Conservation (phyloP, 108 stramenopile species). For the Aureococcus anophagefferens region DNA sequence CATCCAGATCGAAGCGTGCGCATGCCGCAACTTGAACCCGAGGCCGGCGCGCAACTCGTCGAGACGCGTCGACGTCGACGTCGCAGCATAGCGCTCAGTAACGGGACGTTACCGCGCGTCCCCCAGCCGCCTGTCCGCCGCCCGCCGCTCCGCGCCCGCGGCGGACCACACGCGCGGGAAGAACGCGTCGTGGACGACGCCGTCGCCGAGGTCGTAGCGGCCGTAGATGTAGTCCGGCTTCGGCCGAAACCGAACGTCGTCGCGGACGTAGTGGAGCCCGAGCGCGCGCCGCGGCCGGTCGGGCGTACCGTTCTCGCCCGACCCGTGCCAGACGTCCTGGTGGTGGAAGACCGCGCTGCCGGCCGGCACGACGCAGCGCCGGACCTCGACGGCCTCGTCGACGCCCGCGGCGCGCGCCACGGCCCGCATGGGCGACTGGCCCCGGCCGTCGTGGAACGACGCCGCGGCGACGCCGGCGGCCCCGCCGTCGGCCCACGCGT, state of each 20-base stretch:
- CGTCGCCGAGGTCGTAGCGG: conserved; percentile 22
- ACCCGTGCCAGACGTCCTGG: conserved; percentile 34
- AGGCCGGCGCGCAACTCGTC: too few species aligned
- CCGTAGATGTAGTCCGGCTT: conserved; percentile 47
- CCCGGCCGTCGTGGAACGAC: background rate
- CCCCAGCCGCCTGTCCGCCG: too few species aligned
- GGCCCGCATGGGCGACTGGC: background rate
- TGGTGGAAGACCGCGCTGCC: conserved; percentile 28
- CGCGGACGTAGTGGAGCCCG: conserved; percentile 27
- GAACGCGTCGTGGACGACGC: background rate
- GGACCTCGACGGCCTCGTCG: background rate
- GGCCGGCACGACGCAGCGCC: conserved; percentile 2
- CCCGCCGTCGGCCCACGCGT: conserved; percentile 30
- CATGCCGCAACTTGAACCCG: too few species aligned
- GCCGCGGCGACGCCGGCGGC: background rate
- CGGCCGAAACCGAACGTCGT: conserved; percentile 20
- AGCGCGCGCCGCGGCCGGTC: conserved; percentile 26
- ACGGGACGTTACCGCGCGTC: too few species aligned
- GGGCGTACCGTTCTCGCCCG: conserved; percentile 14
- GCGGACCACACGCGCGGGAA: background rate
- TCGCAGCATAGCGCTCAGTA: too few species aligned
- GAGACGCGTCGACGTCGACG: too few species aligned
- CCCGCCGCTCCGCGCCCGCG: too few species aligned
- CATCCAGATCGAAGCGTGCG: too few species aligned
- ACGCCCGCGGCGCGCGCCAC: background rate